Evolutionary conservation across 805 yeast genomes (phyloP), one percentile per base, ranked within the genome.

Genomic region (Saturnispora silvae): DNA sequence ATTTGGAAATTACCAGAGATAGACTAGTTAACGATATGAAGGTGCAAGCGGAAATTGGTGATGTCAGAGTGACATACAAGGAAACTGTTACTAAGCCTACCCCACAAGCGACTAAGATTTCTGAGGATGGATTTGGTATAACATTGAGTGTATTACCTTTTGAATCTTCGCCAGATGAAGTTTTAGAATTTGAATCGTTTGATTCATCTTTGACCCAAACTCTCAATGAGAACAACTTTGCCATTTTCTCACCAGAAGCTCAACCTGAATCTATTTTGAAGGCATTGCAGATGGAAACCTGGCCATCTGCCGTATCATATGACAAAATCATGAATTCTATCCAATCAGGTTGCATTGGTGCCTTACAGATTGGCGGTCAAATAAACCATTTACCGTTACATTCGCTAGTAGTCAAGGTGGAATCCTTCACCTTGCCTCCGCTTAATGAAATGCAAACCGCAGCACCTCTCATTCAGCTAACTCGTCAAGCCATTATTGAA

Each of bases 41-140:
- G 54, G 95, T 94, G 3, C 75, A 78, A 39, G 81, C 83, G 1
- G 77, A 77, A 23, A 67, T 85, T 28, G 86, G 96, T 32, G 77
- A 78, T 36, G 83, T 92, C 16, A 83, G 77, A 63, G 95, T 92
- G 4, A 81, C 96, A 0, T 89, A 82, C 56, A 85, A 83, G 52
- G 98, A 92, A 56, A 72, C 84, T 0, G 42, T 61, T 9, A 52
- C 54, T 18, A 38, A 47, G 3, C 46, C 52, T 1, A 50, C 59
- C 5, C 40, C 38, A 26, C 24, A 10, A 20, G 28, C 18, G 4
- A 23, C 55, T 4, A 53, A 53, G 20, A 47, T 42, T 41, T 50
- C 37, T 16, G 41, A 4, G 53, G 52, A 15, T 20, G 35, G 25
- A 11, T 46, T 54, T 37, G 39, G 45, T 4, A 50, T 44, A 47